Percentiles rank a stretch among this genome's conserved stretches.
Conservation (phyloP, 192 early-diverging fungal genomes). For the Gigaspora rosea region DNA sequence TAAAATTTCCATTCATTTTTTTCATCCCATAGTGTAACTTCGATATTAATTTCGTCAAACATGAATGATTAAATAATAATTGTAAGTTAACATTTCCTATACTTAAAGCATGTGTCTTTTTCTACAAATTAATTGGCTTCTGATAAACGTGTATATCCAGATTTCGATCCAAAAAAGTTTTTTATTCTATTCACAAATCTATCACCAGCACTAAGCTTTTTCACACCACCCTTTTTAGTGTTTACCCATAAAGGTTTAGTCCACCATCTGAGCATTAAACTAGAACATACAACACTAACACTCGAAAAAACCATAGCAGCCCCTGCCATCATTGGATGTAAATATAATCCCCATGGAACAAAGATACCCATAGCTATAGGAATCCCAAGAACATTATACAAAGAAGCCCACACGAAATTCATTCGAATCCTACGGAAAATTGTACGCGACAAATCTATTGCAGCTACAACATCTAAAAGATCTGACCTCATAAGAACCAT, state of each 20-base stretch:
- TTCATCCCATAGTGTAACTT: too few species aligned
- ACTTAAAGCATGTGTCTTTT: too few species aligned
- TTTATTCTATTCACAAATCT: not conserved
- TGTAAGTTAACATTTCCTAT: too few species aligned
- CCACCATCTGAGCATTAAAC: conserved; percentile 79
- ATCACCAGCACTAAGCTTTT: conserved; percentile 2
- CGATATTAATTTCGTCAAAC: too few species aligned
- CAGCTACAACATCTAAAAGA: conserved; percentile 81
- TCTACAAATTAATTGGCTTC: too few species aligned
- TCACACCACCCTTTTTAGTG: not conserved
- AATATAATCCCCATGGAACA: conserved; percentile 77
- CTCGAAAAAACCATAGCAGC: conserved; percentile 92
- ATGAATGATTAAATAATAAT: too few species aligned
- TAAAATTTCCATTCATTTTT: too few species aligned
- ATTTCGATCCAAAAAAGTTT: too few species aligned
- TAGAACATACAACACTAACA: conserved; percentile 89
- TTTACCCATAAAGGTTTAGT: conserved; percentile 46
- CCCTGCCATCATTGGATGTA: conserved; percentile 93
- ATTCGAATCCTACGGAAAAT: conserved; percentile 85
- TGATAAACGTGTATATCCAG: too few species aligned
- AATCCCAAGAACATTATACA: conserved; percentile 89
- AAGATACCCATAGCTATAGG: conserved; percentile 94
- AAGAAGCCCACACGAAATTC: conserved; percentile 89
- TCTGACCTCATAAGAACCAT: conserved; percentile 93
- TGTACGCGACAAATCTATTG: conserved; percentile 78